Evolutionary conservation across 176 grass and related monocot species (phyloP), one percentile per base, ranked within the genome.

Genomic region (Oryza coarctata): DNA sequence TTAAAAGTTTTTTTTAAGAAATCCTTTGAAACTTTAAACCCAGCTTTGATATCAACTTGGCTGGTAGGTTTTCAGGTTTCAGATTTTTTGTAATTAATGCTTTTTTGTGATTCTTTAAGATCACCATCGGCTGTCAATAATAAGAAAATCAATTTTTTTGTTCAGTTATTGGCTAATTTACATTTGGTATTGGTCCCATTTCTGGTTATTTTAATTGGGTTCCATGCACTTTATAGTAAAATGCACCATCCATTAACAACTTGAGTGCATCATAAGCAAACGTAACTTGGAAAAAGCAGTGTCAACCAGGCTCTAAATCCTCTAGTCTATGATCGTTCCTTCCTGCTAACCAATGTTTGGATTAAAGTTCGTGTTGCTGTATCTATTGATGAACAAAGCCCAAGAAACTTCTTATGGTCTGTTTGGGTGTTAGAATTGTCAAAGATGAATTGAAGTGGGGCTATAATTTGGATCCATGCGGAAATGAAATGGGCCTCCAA

Each of bases 31-130:
- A 60, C n/a, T 25, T 60, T 27, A 65, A 63, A 71, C 23, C 68
- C 27, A 11, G 29, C 49, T 10, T 23, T 78, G 18, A 76, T 58
- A 9, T 20, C 27, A 32, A 30, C 27, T 77, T 39, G 23, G 36
- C 63, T 28, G 55, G 31, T 80, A n/a, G 65, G 30, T 30, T 70
- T 80, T 34, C 31, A 36, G n/a, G 38, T 80, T 22, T 80, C 45
- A 44, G 5, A 15, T 71, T 64, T 84, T 66, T 76, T 11, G 0
- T 55, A 55, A 20, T n/a, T 14, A n/a, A 55, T 3, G 45, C 45
- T 49, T 49, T 49, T 45, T 17, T 1, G 3, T 0, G 4, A 49
- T 49, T 55, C 18, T 55, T 55, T 55, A 55, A n/a, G 50, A n/a
- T 20, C 20, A n/a, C 17, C 20, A 6, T 1, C 8, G 8, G 17